These are phyloP conservation scores for Tylopilus rubrobrunneus DNA, from an alignment of 768 basidiomycete species.

Conservation along the genomic window DNA sequence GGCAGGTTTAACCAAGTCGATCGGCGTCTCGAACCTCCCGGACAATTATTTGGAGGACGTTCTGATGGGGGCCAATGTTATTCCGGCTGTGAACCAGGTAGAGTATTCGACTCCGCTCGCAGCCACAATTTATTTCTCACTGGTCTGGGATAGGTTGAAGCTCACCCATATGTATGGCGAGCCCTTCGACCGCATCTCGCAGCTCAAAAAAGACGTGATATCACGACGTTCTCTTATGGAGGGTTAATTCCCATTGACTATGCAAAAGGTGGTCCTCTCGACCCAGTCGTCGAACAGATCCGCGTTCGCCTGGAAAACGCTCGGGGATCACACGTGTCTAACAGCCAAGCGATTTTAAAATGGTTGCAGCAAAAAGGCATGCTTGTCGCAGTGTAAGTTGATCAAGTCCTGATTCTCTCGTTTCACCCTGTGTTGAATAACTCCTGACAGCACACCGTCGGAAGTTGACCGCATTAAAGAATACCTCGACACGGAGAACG, in stretches of 20 bases:
- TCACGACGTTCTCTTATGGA: constrained; percentile 38
- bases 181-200: constrained; percentile 35
- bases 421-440: neutral
- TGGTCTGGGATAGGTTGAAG: constrained; percentile 39
- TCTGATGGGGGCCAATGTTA: constrained; percentile 39
- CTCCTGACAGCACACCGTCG: constrained; percentile 27
- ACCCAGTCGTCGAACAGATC: constrained; percentile 34
- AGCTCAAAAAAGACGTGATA: constrained; percentile 34
- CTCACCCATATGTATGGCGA: constrained; percentile 50
- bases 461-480: constrained; percentile 32
- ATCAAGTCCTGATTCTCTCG: neutral
- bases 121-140: neutral
- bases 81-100: constrained; percentile 56
- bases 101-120: neutral
- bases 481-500: constrained; percentile 28
- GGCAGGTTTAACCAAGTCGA: constrained; percentile 37
- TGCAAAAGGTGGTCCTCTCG: constrained; percentile 37
- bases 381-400: constrained; percentile 31
- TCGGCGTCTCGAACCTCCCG: constrained; percentile 55
- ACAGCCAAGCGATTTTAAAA: constrained; percentile 27
- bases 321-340: constrained; percentile 25
- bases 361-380: constrained; percentile 30
- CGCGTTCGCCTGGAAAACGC: constrained; percentile 26
- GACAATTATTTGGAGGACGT: constrained; percentile 41
- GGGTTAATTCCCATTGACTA: constrained; percentile 39